These are phyloP conservation scores for Coemansia sp. DNA, from an alignment of 192 early-diverging fungal genomes.

Conservation along the genomic window DNA sequence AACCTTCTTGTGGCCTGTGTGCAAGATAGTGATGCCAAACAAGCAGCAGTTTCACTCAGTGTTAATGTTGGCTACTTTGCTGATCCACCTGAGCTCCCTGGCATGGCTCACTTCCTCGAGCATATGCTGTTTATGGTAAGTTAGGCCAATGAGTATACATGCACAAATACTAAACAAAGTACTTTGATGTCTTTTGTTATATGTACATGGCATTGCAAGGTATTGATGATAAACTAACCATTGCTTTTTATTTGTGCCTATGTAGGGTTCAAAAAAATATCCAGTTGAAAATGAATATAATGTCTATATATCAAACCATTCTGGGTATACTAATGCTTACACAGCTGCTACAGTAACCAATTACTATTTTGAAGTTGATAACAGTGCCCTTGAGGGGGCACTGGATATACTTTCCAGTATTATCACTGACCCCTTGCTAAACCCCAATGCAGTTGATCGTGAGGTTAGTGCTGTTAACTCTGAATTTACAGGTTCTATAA, in stretches of 20 bases:
- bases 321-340: slow-evolving; percentile 29
- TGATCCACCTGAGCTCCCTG: slow-evolving; percentile 58
- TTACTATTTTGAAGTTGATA: slow-evolving; percentile 22
- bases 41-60: slow-evolving; percentile 56
- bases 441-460: slow-evolving; percentile 72
- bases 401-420: slow-evolving; percentile 80
- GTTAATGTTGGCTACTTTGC: slow-evolving; percentile 60
- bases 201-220: background rate
- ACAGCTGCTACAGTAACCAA: slow-evolving; percentile 16
- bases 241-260: background rate
- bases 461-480: slow-evolving; percentile 92
- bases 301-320: slow-evolving; percentile 20
- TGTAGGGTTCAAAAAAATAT: slow-evolving; percentile 62
- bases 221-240: background rate
- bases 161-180: background rate
- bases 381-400: slow-evolving; percentile 53
- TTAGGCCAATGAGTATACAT: background rate
- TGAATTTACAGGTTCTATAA: slow-evolving; percentile 83
- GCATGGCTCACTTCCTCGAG: slow-evolving; percentile 70
- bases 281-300: slow-evolving; percentile 63
- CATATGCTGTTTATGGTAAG: slow-evolving; percentile 64
- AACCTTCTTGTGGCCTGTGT: slow-evolving; percentile 56
- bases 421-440: slow-evolving; percentile 84
- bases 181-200: background rate
- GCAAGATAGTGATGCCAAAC: slow-evolving; percentile 51